Base-by-base conservation (phyloP, 805 yeast genomes). In the Metschnikowia lunata region DNA sequence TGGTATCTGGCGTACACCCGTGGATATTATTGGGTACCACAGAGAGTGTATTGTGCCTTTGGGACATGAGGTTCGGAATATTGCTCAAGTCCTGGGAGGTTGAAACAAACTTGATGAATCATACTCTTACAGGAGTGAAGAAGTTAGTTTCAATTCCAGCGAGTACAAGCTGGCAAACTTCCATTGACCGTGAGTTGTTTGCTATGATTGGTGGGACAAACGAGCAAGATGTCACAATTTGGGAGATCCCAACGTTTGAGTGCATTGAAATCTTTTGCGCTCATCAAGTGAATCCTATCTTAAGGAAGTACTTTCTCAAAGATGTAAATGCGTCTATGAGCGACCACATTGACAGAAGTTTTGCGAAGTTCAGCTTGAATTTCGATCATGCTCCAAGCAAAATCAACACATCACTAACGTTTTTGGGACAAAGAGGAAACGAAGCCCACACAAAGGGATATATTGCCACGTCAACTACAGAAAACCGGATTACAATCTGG, bases 1-100 rank as follows among this genome's bases (percentile, higher is more conserved):
- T 78, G 1, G 62, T 85, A 18, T 85, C 83, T 42, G 61, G 65
- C 0, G 64, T 71, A 12, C 63, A 69, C 26, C 66, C 75, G 6
- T 88, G 96, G 88, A 59, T 87, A 1, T 60, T 87, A 8, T 58
- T 84, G 2, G 97, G 97, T 0, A 87, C 97, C 0, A 66, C 77
- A 0, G 76, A 75, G 33, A 97, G 97, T 1, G 66, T 83, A 0
- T 58, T 93, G 28, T 82, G 80, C 50, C 63, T 91, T 12, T 89
- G 96, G 95, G 97, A 89, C 60, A 51, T 86, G 30, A 68, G 95
- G 42, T 87, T 88, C 59, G 72, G 72, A 30, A 46, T 84, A 0
- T 66, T 76, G 34, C 66, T 88, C 30, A 81, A 76, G 48, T 69
- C 83, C 1, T 85, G 88, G 80, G 74, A 75, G 8, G 72, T 88